A percentile compares a stretch with the other conserved stretches of the same genome.
Conservation (phyloP, 148 eudicot species). For the Chenopodium suecicum region DNA sequence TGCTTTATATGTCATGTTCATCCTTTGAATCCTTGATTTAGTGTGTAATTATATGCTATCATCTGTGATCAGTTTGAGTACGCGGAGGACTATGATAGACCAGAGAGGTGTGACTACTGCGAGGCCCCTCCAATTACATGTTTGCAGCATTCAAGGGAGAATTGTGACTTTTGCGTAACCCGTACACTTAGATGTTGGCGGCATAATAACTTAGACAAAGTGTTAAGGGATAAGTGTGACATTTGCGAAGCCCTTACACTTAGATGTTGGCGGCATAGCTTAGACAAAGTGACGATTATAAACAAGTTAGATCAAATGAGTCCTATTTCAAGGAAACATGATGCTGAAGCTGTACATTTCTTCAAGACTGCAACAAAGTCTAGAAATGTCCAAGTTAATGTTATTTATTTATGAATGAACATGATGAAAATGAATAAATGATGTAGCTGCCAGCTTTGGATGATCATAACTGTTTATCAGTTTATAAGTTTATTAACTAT, state of each 20-base stretch:
- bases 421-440: too few relatives aligned
- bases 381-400: not conserved
- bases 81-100: not conserved
- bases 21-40: too few relatives aligned
- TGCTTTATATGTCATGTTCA: too few relatives aligned
- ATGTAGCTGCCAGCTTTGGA: too few relatives aligned
- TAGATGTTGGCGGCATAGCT: conserved; percentile 9
- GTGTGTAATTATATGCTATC: not conserved
- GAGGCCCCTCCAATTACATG: too few relatives aligned
- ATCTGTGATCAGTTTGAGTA: not conserved
- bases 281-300: not conserved
- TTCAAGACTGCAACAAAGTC: conserved; percentile 3
- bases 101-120: too few relatives aligned
- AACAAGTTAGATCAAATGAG: not conserved
- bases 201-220: not conserved
- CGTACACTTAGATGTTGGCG: too few relatives aligned
- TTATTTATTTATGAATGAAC: too few relatives aligned
- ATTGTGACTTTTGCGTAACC: too few relatives aligned
- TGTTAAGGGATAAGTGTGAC: not conserved
- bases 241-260: not conserved
- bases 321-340: not conserved
- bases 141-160: too few relatives aligned
- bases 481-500: too few relatives aligned
- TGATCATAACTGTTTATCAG: too few relatives aligned
- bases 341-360: not conserved